Evolutionary conservation across 768 basidiomycete species (phyloP).

Genomic region (Hortiboletus flavorubellus): DNA sequence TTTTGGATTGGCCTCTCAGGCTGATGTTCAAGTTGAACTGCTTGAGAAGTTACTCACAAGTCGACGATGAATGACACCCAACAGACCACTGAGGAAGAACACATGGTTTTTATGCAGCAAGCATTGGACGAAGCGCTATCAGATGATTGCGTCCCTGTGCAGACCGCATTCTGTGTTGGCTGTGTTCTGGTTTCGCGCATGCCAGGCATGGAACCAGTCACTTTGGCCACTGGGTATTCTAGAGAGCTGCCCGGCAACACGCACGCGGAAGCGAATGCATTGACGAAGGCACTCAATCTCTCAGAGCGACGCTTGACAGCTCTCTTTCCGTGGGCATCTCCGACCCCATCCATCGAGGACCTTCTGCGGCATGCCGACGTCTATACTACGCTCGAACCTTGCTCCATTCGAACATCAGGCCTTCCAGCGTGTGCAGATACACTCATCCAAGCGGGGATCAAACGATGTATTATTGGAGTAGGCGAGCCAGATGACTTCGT

Average conservation of each 20-base stretch:
- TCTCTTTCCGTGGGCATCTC: constrained; percentile 37
- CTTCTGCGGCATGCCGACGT: constrained; percentile 63
- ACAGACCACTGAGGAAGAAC: constrained; percentile 19
- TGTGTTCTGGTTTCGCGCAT: constrained; percentile 62
- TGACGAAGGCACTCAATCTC: constrained; percentile 62
- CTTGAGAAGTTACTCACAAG: neutral
- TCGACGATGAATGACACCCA: constrained; percentile 1
- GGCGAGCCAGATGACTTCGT: constrained; percentile 95
- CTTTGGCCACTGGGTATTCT: constrained; percentile 82
- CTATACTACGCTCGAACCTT: constrained; percentile 97
- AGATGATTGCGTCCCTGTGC: constrained; percentile 59
- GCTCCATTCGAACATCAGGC: constrained; percentile 86
- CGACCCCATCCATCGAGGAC: constrained; percentile 36
- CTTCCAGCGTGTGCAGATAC: constrained; percentile 83
- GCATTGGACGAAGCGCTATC: constrained; percentile 65
- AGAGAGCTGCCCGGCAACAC: constrained; percentile 92
- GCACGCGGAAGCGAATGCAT: constrained; percentile 94
- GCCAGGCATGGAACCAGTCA: constrained; percentile 42
- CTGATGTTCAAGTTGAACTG: too few species aligned
- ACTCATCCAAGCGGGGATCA: constrained; percentile 66
- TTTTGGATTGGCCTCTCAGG: too few species aligned
- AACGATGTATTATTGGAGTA: constrained; percentile 82
- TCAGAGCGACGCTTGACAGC: constrained; percentile 41
- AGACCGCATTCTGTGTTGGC: constrained; percentile 90
- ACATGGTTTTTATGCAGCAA: constrained; percentile 48